phyloP scores from a whole-genome alignment of 2,329 filamentous ascomycete species.

The Stromatinia cepivora region DNA sequence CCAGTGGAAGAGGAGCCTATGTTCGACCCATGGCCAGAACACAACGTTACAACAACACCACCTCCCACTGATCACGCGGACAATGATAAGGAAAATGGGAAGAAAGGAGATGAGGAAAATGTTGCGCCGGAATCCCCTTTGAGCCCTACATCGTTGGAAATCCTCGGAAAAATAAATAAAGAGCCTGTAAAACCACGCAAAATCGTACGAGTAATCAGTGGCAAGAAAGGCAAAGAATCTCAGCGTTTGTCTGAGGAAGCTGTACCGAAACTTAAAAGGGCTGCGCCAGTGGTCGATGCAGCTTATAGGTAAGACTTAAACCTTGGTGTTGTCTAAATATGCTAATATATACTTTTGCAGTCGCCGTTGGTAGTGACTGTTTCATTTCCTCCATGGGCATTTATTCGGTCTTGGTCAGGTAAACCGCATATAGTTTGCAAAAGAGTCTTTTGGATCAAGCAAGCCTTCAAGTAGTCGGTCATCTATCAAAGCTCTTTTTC shows the following conservation, averaged over 20 bases:
- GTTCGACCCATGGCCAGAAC: slow-evolving; percentile 22
- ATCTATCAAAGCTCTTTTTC: slow-evolving; percentile 26
- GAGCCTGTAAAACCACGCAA: slow-evolving; percentile 24
- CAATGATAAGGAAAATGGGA: slow-evolving; percentile 10
- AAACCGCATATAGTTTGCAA: slow-evolving; percentile 34
- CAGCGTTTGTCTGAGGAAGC: slow-evolving; percentile 41
- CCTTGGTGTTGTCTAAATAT: slow-evolving; percentile 27
- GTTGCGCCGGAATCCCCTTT: slow-evolving; percentile 23
- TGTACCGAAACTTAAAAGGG: slow-evolving; percentile 39
- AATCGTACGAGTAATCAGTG: slow-evolving; percentile 25
- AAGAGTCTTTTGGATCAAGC: slow-evolving; percentile 25
- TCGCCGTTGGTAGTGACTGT: slow-evolving; percentile 44
- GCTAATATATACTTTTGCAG: slow-evolving; percentile 29
- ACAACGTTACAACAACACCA: slow-evolving; percentile 18
- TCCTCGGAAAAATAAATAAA: slow-evolving; percentile 35
- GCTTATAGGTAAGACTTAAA: slow-evolving; percentile 42
- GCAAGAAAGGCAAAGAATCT: slow-evolving; percentile 31
- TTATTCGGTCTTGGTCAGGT: slow-evolving; percentile 19
- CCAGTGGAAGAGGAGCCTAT: slow-evolving; percentile 16
- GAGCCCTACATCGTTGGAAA: slow-evolving; percentile 37
- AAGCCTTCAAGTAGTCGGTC: slow-evolving; percentile 39
- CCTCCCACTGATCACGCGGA: slow-evolving; percentile 15
- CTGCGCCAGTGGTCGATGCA: slow-evolving; percentile 44
- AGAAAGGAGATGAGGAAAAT: slow-evolving; percentile 14
- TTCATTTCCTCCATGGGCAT: neutral